phyloP scores from a whole-genome alignment of 352 stramenopile species.

The Pythium aphanidermatum region DNA sequence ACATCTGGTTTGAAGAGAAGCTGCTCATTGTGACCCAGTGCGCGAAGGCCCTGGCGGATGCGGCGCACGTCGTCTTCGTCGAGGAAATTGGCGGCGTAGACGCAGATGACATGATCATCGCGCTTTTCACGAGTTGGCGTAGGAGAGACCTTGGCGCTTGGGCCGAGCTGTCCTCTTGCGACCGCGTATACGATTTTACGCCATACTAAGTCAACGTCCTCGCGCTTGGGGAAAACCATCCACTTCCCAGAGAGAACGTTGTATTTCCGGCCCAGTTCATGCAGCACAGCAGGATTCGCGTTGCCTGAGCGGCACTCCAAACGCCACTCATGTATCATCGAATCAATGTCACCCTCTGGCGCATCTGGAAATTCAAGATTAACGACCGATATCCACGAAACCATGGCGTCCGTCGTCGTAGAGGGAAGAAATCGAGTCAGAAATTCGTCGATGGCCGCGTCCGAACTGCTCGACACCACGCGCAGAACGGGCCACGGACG shows the following conservation, averaged over 20 bases:
- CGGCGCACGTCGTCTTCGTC: conserved; percentile 1
- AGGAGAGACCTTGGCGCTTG: conserved; percentile 9
- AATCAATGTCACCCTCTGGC: no score
- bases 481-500: no score
- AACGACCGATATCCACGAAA: no score
- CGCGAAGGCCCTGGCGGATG: background rate
- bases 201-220: conserved; percentile 2
- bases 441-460: no score
- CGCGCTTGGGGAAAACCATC: conserved; percentile 4
- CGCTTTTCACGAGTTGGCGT: background rate
- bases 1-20: conserved; percentile 10
- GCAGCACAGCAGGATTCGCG: background rate
- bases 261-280: conserved; percentile 1
- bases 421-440: no score
- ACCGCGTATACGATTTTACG: background rate
- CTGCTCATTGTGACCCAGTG: background rate
- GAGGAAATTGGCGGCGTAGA: conserved; percentile 4
- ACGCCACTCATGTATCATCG: conserved; percentile 1
- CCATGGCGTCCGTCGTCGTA: no score
- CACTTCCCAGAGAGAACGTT: conserved; percentile 8
- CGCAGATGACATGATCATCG: conserved; percentile 5
- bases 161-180: background rate
- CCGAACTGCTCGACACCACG: no score
- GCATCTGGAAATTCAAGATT: no score
- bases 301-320: background rate